Base-by-base conservation (phyloP, 805 yeast genomes). In the Wickerhamomyces mucosus region DNA sequence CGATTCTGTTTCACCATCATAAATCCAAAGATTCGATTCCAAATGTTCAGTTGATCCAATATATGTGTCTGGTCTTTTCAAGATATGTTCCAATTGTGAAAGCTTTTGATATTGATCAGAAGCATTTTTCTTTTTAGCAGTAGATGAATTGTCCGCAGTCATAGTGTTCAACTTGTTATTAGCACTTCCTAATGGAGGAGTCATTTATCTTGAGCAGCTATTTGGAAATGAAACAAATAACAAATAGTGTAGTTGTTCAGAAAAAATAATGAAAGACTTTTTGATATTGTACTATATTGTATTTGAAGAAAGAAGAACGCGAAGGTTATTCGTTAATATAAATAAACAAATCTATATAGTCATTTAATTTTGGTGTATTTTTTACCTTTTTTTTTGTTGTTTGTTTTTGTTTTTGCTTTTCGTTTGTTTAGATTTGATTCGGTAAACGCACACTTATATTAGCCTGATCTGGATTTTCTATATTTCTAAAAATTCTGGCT, bases 61-160 rank as follows among this genome's bases (percentile, higher is more conserved):
- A 58, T 92, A 92, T 3, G 98, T 89, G 56, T 92, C 99, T 1
- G 99, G 99, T 57, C 99, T 78, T 56, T 86, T 86, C 50, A 92
- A 66, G 35, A 92, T 89, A 66, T 92, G 99, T 52, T 92, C 97
- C 48, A 92, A 67, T 58, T 89, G 99, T 4, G 96, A 78, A 28
- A 92, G 75, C 62, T 83, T 84, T 58, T 89, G 97, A 60, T 92
- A 92, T 47, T 83, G 86, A 32, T 80, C 81, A 34, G 77, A 59
- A 39, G 75, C 69, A 34, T 61, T 50, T 41, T 67, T 68, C 30
- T 61, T 50, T 42, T 67, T 68, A 18, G 41, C 13, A 7, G 24
- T n/a, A 16, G 26, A 6, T 23, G 11, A 19, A 8, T 23, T 16
- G 16, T 23, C 26, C 26, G n/a, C n/a, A n/a, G n/a, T n/a, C n/a